Base-by-base conservation (phyloP, 495 filamentous ascomycete genomes). In the Rhypophila decipiens region DNA sequence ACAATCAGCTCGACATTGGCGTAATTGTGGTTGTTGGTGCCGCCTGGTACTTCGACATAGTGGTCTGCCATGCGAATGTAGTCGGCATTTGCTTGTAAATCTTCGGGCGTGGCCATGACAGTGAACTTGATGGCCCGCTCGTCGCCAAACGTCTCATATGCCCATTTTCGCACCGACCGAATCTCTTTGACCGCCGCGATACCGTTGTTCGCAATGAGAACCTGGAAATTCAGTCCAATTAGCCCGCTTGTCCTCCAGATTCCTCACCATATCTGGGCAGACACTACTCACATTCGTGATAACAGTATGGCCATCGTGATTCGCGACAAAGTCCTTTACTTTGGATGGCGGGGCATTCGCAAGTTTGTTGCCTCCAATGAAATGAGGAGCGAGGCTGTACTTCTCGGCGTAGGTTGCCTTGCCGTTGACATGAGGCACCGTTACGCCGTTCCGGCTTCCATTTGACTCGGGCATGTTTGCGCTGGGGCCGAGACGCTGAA, bases 21-120 rank as follows among this genome's bases (percentile, higher is more conserved):
- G 66, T 99, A 99, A 72, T 99, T 99, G 82, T 99, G 96, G 77
- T 99, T 99, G 73, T 99, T 99, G 38, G 94, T 99, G 59, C 93
- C 93, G 57, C 93, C 93, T n/a, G 93, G 93, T 40, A 94, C 89
- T 73, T 99, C 93, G 50, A 97, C 93, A 64, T 99, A 99, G 77
- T 95, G 87, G 66, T 99, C 93, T 2, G 93, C 93, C 94, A 99
- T 96, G 55, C 93, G 80, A 64, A 99, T 99, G 67, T 99, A 99
- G 71, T 99, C 93, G 42, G 93, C 94, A 67, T 99, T 99, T 50
- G 91, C 93, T 61, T 82, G 79, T 56, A 99, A 70, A 85, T 99
- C 93, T 70, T 99, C 93, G n/a, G 93, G 93, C 36, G 93, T 99
- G 52, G 93, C 93, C 93, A 99, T 99, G 51, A 96, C 93, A 44